Conservation (phyloP, 305 asterid species). For the Solanum chacoense region DNA sequence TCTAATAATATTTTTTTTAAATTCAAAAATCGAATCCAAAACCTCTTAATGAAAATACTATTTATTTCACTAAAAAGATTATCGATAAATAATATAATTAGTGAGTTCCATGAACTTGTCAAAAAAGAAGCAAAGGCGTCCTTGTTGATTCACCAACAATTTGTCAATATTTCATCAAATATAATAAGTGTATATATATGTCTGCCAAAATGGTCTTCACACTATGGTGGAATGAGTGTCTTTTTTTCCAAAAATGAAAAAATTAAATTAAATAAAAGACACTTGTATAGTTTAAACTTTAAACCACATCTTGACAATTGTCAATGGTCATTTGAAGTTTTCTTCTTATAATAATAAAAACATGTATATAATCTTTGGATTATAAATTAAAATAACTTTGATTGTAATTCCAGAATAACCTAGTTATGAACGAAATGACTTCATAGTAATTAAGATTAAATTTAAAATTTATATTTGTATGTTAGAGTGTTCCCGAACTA, state of each 20-base stretch:
- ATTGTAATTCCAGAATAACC: not conserved
- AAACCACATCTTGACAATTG: not conserved
- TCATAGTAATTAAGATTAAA: not conserved
- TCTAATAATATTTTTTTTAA: rapidly evolving
- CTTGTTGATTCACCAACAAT: not conserved
- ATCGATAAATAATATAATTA: not conserved
- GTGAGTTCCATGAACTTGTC: not conserved
- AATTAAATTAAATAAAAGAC: not conserved
- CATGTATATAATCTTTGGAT: not conserved
- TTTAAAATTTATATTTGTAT: not conserved
- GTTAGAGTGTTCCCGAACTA: not conserved
- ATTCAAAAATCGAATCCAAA: rapidly evolving
- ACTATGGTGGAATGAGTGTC: not conserved
- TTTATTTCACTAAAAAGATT: not conserved
- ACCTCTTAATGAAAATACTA: not conserved
- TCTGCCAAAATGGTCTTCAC: not conserved
- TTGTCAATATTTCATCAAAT: not conserved
- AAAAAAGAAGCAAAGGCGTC: not conserved
- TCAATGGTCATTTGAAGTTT: not conserved
- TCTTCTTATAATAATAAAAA: not conserved
- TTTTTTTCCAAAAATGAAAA: not conserved
- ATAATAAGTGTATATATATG: not conserved
- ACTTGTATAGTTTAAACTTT: not conserved
- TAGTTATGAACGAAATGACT: not conserved
- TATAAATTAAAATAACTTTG: not conserved